A percentile compares a stretch with the other conserved stretches of the same genome.
Conservation (phyloP, 768 basidiomycete species). For the Grammothele lineata region DNA sequence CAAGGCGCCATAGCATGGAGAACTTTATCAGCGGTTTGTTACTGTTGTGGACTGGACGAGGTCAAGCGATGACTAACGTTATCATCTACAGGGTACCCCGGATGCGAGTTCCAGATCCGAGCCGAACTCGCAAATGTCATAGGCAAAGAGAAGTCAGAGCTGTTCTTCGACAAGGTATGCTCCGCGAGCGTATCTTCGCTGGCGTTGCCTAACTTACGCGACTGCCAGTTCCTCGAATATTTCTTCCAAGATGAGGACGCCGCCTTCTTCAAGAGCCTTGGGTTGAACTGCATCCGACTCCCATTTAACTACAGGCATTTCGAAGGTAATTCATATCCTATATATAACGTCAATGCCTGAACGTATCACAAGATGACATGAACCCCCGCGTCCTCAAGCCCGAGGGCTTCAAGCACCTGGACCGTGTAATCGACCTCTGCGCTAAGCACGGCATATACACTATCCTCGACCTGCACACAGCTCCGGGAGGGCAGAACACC, state of each 20-base stretch:
- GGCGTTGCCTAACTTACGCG: not conserved
- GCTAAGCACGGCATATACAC: slow-evolving; percentile 75
- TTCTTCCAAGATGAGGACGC: slow-evolving; percentile 80
- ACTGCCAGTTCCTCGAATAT: slow-evolving; percentile 69
- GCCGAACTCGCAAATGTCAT: slow-evolving; percentile 61
- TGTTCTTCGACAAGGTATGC: slow-evolving; percentile 80
- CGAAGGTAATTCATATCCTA: slow-evolving; percentile 51
- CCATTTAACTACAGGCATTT: slow-evolving; percentile 75
- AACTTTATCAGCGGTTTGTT: slow-evolving; percentile 63
- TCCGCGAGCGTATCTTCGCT: not conserved
- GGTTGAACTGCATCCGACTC: slow-evolving; percentile 75
- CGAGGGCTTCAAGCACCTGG: slow-evolving; percentile 76
- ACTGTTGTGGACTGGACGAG: not conserved
- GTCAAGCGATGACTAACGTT: not conserved
- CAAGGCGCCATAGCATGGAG: slow-evolving; percentile 51
- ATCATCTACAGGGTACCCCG: slow-evolving; percentile 46
- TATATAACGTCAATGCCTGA: too few species aligned
- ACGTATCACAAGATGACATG: slow-evolving; percentile 71
- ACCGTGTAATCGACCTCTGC: slow-evolving; percentile 74
- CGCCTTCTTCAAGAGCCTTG: slow-evolving; percentile 70
- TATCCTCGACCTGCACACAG: slow-evolving; percentile 75
- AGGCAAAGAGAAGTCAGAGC: slow-evolving; percentile 62
- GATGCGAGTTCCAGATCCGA: slow-evolving; percentile 77
- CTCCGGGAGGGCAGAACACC: slow-evolving; percentile 67
- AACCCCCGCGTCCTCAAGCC: slow-evolving; percentile 74